These are phyloP conservation scores for Aspergillus aculeatus DNA, from an alignment of 2,329 filamentous ascomycete species.

Conservation along the genomic window DNA sequence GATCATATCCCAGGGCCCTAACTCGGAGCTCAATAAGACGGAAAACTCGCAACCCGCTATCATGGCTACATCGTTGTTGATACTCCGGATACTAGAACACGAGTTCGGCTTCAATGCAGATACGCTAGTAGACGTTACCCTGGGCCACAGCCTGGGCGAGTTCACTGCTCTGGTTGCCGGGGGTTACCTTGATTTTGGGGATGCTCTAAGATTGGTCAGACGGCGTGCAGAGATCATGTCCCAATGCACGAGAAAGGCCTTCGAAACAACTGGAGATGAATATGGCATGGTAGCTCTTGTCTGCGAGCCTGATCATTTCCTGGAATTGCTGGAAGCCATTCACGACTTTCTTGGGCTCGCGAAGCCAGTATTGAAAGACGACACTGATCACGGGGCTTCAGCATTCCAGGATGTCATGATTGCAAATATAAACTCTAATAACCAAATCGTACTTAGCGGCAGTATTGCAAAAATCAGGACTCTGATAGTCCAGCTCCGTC, in stretches of 20 bases:
- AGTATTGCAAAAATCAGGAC: constrained; percentile 79
- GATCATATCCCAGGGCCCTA: constrained; percentile 77
- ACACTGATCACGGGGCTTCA: constrained; percentile 66
- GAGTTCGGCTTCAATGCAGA: constrained; percentile 75
- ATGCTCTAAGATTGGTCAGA: constrained; percentile 75
- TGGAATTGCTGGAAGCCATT: constrained; percentile 68
- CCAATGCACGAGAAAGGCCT: constrained; percentile 65
- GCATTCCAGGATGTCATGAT: constrained; percentile 85
- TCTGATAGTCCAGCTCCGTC: constrained; percentile 77
- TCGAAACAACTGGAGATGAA: constrained; percentile 68
- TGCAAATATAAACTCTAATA: constrained; percentile 92
- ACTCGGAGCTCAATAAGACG: constrained; percentile 72
- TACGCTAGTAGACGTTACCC: constrained; percentile 73
- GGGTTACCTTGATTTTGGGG: constrained; percentile 73
- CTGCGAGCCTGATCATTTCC: constrained; percentile 76
- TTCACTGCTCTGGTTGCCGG: constrained; percentile 87
- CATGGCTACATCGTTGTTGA: constrained; percentile 90
- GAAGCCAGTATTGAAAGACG: constrained; percentile 63
- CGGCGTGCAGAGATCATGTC: constrained; percentile 81
- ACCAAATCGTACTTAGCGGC: constrained; percentile 91
- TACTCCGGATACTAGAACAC: constrained; percentile 79
- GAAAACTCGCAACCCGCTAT: constrained; percentile 91
- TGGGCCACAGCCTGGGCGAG: constrained; percentile 90
- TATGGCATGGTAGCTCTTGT: constrained; percentile 95
- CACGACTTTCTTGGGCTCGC: constrained; percentile 74